Percentiles rank a stretch among this genome's conserved stretches.
phyloP scores from a whole-genome alignment of 495 filamentous ascomycete species.

The Penicillium cataractarum region DNA sequence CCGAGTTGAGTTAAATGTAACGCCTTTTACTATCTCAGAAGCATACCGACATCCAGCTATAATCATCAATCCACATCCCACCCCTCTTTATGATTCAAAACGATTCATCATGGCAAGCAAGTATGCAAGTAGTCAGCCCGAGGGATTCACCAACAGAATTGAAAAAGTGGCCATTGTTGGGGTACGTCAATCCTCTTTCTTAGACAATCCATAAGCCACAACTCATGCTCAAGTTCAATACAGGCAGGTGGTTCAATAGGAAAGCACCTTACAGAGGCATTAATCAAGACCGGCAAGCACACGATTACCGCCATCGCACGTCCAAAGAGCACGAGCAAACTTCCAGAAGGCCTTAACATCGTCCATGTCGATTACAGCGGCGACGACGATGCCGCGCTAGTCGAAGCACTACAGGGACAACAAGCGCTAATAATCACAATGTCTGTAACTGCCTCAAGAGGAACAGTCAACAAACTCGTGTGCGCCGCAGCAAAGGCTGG shows the following conservation, averaged over 20 bases:
- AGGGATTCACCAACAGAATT: constrained; percentile 12
- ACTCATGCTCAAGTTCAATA: neutral
- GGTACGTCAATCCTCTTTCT: constrained; percentile 1
- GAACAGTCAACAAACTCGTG: neutral
- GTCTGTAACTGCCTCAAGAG: neutral
- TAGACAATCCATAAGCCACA: neutral
- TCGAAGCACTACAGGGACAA: constrained; percentile 5
- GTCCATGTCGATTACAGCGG: neutral
- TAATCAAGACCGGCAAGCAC: constrained; percentile 3
- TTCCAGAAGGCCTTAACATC: neutral
- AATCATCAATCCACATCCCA: neutral
- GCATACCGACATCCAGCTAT: neutral
- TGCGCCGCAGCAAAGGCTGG: neutral
- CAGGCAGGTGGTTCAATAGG: constrained; percentile 9
- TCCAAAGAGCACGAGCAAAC: neutral
- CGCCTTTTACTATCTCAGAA: neutral
- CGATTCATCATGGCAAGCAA: neutral
- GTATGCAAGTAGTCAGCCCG: constrained; percentile 9
- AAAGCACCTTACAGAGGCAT: neutral
- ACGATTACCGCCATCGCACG: constrained; percentile 1
- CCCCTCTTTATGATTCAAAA: neutral
- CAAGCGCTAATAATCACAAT: constrained; percentile 4
- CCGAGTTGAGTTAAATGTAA: too few species aligned
- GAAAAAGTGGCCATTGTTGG: constrained; percentile 9
- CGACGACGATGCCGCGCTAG: neutral